Evolutionary conservation across 306 rosid genomes (phyloP), one percentile per base, ranked within the genome.

Genomic region (Malus orientalis): DNA sequence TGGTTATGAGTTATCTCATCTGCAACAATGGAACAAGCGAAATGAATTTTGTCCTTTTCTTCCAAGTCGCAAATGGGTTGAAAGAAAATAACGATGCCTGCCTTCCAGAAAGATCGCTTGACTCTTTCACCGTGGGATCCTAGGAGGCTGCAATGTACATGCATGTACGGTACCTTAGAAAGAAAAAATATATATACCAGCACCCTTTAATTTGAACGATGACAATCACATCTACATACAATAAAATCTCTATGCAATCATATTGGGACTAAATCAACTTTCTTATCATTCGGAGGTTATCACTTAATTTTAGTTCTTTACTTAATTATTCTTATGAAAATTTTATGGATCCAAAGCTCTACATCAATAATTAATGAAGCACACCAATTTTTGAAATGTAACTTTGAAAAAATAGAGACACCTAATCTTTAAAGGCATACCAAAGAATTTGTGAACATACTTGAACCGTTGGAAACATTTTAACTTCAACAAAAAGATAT

Each of bases 61-160:
- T 18, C 74, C 23, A 65, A 71, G 80, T 84, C 86, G 72, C 47
- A 30, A 15, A 70, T 38, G 67, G 75, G 42, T 75, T n/a, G 33
- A 72, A 81, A 76, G 67, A 78, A 82, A 81, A 68, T 38, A 27
- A 38, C 12, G 27, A 66, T 33, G 27, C 4, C 12, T 23, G 78
- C 66, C 69, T 75, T 82, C 81, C 2, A 76, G 84, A 86, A 77
- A 54, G 66, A 61, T 83, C 85, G 74, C 69, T 64, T 64, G 69
- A 64, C 69, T 82, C 70, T 19, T 30, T 66, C 23, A 30, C 44
- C 44, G 36, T 60, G 66, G 8, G 69, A 32, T 60, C 65, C 32
- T 22, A 33, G 42, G 42, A 15, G 12, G 68, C 42, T 38, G 29
- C 44, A 23, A 60, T 25, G 14, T 25, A 60, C 13, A 60, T 60